Evolutionary conservation across 495 filamentous ascomycete species (phyloP), one percentile per base, ranked within the genome.

Genomic region (Xylaria venustula): DNA sequence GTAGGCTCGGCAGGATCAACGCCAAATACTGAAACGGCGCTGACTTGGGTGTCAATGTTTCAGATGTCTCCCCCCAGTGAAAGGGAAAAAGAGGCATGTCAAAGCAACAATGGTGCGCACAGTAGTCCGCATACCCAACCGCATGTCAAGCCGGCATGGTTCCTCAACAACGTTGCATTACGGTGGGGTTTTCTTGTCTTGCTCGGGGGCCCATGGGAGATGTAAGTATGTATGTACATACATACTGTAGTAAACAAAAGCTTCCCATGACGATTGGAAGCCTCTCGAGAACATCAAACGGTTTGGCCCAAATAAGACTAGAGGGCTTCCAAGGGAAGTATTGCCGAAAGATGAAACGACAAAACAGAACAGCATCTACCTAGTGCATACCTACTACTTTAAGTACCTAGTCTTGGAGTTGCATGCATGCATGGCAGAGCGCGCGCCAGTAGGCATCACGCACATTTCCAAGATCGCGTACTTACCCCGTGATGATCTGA

Each of bases 1-100:
- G 20, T 3, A 58, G 55, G 15, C 37, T 45, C 30, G 30, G 11
- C 30, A 34, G 5, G 5, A 11, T 34, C 30, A 34, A 51, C 48
- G 34, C 23, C 56, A 51, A 51, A 50, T 37, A 51, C 56, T 51
- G 56, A 59, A 51, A 59, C 56, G 32, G 34, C 25, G 36, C 47
- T 59, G 48, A 48, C 56, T 60, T 32, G 47, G 57, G 26, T 45
- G 37, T 49, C 47, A 45, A 52, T 60, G 56, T 60, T 52, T 60
- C 47, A 45, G 47, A 60, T 26, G 37, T n/a, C n/a, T 26, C 23
- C 26, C 47, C 47, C 47, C 14, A 40, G 15, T 15, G 3, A 8
- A 25, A 22, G 28, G 36, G 45, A 22, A 52, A 52, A 60, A 60
- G 47, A 44, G 47, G 34, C 53, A 55, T 44, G 53, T 55, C 53